Percentiles rank a stretch among this genome's conserved stretches.
Conservation (phyloP, 2,329 filamentous ascomycete species). For the Madurella mycetomatis region DNA sequence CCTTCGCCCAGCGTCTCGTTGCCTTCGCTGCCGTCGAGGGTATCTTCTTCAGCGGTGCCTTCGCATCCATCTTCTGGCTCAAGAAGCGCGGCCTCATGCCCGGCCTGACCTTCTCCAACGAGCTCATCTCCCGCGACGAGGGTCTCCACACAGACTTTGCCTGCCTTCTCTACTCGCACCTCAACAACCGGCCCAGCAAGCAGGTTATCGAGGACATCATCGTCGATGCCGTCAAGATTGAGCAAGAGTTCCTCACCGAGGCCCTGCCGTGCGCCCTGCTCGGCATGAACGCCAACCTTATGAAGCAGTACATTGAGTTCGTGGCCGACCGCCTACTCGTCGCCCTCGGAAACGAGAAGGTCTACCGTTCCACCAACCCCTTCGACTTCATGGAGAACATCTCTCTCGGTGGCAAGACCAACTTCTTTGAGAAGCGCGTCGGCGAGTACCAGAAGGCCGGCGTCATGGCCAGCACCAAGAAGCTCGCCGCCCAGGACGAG, state of each 20-base stretch:
- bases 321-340: constrained; percentile 93
- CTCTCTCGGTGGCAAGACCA: constrained; percentile 97
- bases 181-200: constrained; percentile 85
- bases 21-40: constrained; percentile 97
- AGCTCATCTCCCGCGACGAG: constrained; percentile 99
- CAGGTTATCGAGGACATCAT: constrained; percentile 82
- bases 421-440: constrained; percentile 99
- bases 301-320: constrained; percentile 99
- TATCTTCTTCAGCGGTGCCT: constrained; percentile 99
- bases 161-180: constrained; percentile 94
- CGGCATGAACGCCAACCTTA: constrained; percentile 94
- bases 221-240: constrained; percentile 86
- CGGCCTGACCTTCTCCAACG: constrained; percentile 97
- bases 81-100: constrained; percentile 99
- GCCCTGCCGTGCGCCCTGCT: constrained; percentile 88
- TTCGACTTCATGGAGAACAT: constrained; percentile 99
- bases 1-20: constrained; percentile 90
- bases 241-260: constrained; percentile 97
- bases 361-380: constrained; percentile 89
- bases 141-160: constrained; percentile 99
- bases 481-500: constrained; percentile 45
- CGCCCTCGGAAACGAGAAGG: constrained; percentile 88
- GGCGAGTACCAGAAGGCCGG: constrained; percentile 99
- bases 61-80: constrained; percentile 99
- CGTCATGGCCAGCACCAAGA: constrained; percentile 91